A percentile compares a stretch with the other conserved stretches of the same genome.
Conservation (phyloP, 139 green algal species). For the Chlorella sorokiniana region DNA sequence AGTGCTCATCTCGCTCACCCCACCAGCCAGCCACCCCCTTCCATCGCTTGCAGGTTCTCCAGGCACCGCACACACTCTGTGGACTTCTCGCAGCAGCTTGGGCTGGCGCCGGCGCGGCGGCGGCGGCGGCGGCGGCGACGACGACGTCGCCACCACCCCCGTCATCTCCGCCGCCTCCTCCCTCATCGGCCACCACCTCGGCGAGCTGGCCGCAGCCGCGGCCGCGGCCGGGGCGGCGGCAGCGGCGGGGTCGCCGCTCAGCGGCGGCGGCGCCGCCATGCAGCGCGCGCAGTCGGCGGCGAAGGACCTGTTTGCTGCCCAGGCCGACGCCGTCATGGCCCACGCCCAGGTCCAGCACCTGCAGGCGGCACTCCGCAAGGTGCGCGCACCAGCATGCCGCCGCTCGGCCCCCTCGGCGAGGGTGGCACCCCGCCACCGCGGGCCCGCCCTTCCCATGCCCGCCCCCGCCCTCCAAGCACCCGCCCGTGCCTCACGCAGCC, state of each 20-base stretch:
- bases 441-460: neutral
- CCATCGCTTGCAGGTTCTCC: neutral
- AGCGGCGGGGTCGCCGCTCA: neutral
- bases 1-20: neutral
- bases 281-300: neutral
- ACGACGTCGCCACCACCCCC: neutral
- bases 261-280: neutral
- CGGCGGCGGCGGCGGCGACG: neutral
- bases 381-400: no score
- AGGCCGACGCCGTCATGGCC: conserved; percentile 19
- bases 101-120: neutral
- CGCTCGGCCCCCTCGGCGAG: no score
- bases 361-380: conserved; percentile 3
- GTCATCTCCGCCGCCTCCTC: conserved; percentile 17
- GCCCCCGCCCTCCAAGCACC: neutral
- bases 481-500: no score
- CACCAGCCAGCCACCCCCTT: neutral
- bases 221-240: neutral
- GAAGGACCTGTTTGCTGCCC: conserved; percentile 6
- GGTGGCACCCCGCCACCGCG: neutral
- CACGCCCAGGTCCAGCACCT: conserved; percentile 22
- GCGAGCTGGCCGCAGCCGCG: neutral
- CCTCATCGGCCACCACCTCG: conserved; percentile 22
- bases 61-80: conserved; percentile 18
- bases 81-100: neutral